phyloP scores from a whole-genome alignment of 2,329 filamentous ascomycete species.

The Graphilbum sp. region DNA sequence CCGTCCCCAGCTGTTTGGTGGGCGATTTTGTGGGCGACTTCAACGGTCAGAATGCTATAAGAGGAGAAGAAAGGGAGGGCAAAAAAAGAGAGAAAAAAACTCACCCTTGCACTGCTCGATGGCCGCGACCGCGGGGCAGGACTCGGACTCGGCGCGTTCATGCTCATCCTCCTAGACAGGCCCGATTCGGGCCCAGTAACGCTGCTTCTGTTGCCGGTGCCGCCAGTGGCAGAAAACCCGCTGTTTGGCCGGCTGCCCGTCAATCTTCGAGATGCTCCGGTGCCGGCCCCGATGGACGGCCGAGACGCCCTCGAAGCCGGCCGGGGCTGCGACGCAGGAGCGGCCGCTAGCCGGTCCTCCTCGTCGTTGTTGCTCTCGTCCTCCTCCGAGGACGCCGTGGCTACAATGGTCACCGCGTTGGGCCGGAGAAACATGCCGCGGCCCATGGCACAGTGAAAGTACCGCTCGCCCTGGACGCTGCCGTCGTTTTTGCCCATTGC shows the following conservation, averaged over 20 bases:
- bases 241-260: constrained; percentile 32
- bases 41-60: neutral
- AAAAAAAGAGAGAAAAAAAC: constrained; percentile 16
- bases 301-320: constrained; percentile 1
- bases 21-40: constrained; percentile 68
- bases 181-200: constrained; percentile 29
- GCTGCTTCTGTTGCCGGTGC: constrained; percentile 17
- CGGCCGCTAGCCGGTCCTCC: constrained; percentile 22
- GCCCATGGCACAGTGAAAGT: constrained; percentile 70
- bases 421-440: constrained; percentile 75
- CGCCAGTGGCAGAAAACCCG: constrained; percentile 17
- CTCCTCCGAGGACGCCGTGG: neutral
- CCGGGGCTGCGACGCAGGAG: constrained; percentile 8
- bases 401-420: constrained; percentile 43
- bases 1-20: constrained; percentile 51
- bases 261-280: constrained; percentile 8
- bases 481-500: constrained; percentile 86
- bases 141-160: constrained; percentile 58
- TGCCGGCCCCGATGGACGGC: constrained; percentile 8
- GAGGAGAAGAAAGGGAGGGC: neutral
- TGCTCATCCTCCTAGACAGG: constrained; percentile 46
- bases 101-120: constrained; percentile 39
- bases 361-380: constrained; percentile 7
- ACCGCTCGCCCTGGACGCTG: constrained; percentile 69
- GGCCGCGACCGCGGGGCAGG: constrained; percentile 44